These are phyloP conservation scores for Chamaecyparis obtusa DNA, from an alignment of 75 land plant species.

Conservation along the genomic window DNA sequence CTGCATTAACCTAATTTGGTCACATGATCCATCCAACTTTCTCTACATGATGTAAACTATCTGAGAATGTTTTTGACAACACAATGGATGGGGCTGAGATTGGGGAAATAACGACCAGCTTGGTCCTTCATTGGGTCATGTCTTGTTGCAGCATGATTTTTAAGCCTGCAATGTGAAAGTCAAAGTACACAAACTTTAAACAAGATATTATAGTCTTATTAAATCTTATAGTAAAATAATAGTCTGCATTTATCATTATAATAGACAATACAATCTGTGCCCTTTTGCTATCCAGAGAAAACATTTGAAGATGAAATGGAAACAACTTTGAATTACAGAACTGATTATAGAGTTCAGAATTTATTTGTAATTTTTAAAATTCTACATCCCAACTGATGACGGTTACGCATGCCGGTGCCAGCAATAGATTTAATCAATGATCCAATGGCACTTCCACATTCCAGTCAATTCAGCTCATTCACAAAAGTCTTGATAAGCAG, in stretches of 20 bases:
- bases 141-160: background rate
- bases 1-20: background rate
- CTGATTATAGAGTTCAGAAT: background rate
- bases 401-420: too few species aligned
- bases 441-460: too few species aligned
- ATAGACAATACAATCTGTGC: background rate
- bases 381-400: too few species aligned
- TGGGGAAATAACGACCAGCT: background rate
- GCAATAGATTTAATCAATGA: too few species aligned
- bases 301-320: background rate
- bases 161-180: background rate
- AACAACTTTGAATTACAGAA: background rate
- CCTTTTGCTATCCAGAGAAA: background rate
- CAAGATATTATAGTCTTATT: background rate
- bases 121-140: background rate
- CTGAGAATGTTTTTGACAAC: background rate
- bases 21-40: background rate
- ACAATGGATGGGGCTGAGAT: background rate
- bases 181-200: background rate
- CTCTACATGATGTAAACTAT: background rate
- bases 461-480: too few species aligned
- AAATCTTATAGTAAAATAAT: background rate
- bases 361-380: background rate
- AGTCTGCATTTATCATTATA: background rate
- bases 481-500: too few species aligned